Evolutionary conservation across 768 basidiomycete genomes (phyloP).

Genomic region (Tephrocybe rancida): DNA sequence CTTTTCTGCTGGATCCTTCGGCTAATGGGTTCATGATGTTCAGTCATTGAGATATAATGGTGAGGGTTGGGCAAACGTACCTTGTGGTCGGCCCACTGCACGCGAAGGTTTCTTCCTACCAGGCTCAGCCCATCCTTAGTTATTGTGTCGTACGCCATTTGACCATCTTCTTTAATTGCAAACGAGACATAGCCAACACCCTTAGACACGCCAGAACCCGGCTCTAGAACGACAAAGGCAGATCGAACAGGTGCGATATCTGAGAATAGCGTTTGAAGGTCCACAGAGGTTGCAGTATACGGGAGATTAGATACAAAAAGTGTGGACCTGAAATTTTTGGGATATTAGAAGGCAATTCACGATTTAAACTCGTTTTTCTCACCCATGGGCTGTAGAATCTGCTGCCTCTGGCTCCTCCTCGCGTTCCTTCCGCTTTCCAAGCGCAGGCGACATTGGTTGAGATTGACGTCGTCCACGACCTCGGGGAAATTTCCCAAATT

Average conservation of each 20-base stretch:
- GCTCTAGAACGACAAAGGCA: slow-evolving; percentile 90
- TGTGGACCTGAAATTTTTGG: slow-evolving; percentile 58
- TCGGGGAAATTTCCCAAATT: slow-evolving; percentile 1
- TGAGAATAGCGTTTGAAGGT: slow-evolving; percentile 91
- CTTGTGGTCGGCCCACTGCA: slow-evolving; percentile 82
- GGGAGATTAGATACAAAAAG: slow-evolving; percentile 94
- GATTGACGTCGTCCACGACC: neutral
- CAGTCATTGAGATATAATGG: slow-evolving; percentile 4
- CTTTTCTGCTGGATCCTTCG: slow-evolving; percentile 44
- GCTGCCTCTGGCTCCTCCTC: slow-evolving; percentile 31
- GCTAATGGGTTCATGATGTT: slow-evolving; percentile 27
- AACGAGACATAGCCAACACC: slow-evolving; percentile 98
- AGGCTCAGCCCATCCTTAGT: slow-evolving; percentile 65
- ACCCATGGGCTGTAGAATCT: slow-evolving; percentile 34
- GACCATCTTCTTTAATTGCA: slow-evolving; percentile 86
- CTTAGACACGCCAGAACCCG: slow-evolving; percentile 75
- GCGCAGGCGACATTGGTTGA: slow-evolving; percentile 24
- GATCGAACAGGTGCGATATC: slow-evolving; percentile 93
- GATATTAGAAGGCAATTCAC: slow-evolving; percentile 4
- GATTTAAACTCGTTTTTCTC: slow-evolving; percentile 4
- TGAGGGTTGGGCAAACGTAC: slow-evolving; percentile 36
- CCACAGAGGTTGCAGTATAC: slow-evolving; percentile 86
- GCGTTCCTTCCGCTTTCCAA: slow-evolving; percentile 48
- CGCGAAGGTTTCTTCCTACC: slow-evolving; percentile 69
- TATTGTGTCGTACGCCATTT: slow-evolving; percentile 67